phyloP scores from a whole-genome alignment of 805 yeast species.

The Wickerhamomyces bovis region DNA sequence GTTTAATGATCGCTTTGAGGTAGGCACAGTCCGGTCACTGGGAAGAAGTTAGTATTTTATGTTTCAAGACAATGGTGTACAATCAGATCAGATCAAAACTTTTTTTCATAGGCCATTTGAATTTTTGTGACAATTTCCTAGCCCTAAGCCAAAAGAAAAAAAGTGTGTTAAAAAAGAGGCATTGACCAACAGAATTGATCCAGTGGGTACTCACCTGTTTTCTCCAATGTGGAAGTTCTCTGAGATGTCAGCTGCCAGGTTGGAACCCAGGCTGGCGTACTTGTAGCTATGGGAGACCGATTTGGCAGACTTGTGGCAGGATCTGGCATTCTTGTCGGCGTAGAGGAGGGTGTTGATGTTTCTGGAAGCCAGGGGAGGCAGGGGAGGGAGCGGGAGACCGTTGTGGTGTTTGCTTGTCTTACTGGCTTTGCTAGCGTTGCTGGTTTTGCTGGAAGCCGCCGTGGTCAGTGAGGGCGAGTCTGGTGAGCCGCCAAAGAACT shows the following conservation, averaged over 20 bases:
- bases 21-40: constrained; percentile 5
- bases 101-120: neutral
- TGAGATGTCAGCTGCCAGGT: constrained; percentile 32
- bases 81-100: neutral
- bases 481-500: constrained; percentile 19
- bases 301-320: constrained; percentile 10
- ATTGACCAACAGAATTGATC: neutral
- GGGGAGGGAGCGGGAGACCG: too few relatives aligned
- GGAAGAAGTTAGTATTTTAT: constrained; percentile 1
- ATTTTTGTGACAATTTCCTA: constrained; percentile 5
- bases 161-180: neutral
- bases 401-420: constrained; percentile 8
- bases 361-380: constrained; percentile 11
- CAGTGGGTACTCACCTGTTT: constrained; percentile 11
- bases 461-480: constrained; percentile 23
- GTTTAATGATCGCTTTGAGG: constrained; percentile 15
- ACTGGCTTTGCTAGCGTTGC: too few relatives aligned
- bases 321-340: constrained; percentile 15
- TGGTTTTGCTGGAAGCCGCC: constrained; percentile 3
- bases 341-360: constrained; percentile 22
- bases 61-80: neutral
- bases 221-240: constrained; percentile 31
- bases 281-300: constrained; percentile 6
- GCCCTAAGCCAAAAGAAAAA: neutral
- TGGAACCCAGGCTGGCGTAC: constrained; percentile 36